Percentiles rank a stretch among this genome's conserved stretches.
Conservation (phyloP, 2,329 filamentous ascomycete genomes). For the Colletotrichum sp. region DNA sequence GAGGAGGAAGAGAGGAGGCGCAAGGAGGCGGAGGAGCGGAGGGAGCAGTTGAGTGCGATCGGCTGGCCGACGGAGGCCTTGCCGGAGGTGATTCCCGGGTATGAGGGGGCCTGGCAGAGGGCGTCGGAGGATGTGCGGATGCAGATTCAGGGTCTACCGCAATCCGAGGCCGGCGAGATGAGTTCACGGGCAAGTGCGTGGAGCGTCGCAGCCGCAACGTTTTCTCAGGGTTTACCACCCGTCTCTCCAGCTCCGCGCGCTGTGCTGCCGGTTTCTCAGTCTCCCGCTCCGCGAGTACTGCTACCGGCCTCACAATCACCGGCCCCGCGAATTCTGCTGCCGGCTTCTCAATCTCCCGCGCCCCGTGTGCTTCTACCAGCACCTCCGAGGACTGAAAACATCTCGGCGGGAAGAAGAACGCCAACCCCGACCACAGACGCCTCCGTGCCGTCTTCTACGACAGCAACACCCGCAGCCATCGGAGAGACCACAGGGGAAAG, state of each 20-base stretch:
- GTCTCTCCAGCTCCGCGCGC: background rate
- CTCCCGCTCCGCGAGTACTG: background rate
- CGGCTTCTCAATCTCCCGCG: background rate
- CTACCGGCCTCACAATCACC: background rate
- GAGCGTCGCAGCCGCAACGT: background rate
- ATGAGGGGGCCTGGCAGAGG: background rate
- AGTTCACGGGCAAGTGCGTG: background rate
- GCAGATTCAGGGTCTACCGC: background rate
- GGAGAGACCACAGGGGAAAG: background rate
- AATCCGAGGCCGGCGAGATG: background rate
- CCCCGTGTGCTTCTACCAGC: background rate
- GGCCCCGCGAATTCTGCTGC: background rate
- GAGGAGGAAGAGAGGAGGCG: background rate
- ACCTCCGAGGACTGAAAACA: background rate
- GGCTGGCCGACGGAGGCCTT: background rate
- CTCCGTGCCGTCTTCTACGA: background rate
- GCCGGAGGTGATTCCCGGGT: background rate
- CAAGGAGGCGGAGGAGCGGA: background rate
- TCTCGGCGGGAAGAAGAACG: background rate
- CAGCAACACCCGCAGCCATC: background rate
- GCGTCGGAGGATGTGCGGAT: background rate
- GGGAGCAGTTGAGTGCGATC: background rate
- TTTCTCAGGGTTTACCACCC: background rate
- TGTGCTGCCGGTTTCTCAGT: background rate
- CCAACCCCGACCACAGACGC: background rate